Percentiles rank a stretch among this genome's conserved stretches.
Evolutionary conservation across 371 early-diverging fungal genomes (phyloP).

Genomic region (Dichotomocladium elegans): DNA sequence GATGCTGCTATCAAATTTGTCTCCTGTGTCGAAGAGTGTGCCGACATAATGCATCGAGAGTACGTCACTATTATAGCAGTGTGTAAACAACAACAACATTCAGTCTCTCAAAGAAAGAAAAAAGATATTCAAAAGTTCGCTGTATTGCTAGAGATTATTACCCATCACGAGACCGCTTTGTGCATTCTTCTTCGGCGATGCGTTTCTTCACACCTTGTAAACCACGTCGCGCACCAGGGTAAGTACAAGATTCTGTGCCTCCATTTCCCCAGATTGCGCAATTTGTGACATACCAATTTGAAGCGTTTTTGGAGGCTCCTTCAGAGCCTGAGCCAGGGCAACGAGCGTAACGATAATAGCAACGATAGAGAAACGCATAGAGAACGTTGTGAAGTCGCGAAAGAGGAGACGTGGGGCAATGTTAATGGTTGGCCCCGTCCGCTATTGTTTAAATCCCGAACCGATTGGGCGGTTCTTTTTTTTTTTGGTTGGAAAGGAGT

Average conservation of each 20-base stretch:
- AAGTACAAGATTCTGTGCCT: too few relatives aligned
- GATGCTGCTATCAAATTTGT: conserved; percentile 74
- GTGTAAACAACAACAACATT: too few relatives aligned
- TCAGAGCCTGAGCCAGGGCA: conserved; percentile 26
- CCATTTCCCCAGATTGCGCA: too few relatives aligned
- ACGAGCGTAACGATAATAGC: background rate
- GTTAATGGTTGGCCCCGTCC: too few relatives aligned
- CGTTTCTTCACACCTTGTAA: conserved; percentile 51
- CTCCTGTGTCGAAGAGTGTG: conserved; percentile 63
- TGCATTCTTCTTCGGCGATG: conserved; percentile 43
- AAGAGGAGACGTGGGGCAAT: too few relatives aligned
- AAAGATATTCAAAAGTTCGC: background rate
- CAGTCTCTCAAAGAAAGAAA: conserved; percentile 19
- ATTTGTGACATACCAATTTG: conserved; percentile 63
- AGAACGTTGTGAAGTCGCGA: too few relatives aligned
- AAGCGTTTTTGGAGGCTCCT: conserved; percentile 48
- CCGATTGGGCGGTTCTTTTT: too few relatives aligned
- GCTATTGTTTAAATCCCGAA: too few relatives aligned
- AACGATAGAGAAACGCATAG: conserved; percentile 1
- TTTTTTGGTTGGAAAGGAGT: too few relatives aligned
- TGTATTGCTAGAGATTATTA: conserved; percentile 6
- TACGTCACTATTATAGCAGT: conserved; percentile 33
- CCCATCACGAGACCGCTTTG: conserved; percentile 44
- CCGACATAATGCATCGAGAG: conserved; percentile 83
- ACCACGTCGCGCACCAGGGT: too few relatives aligned